Evolutionary conservation across 2,329 filamentous ascomycete species (phyloP).

Genomic region (Xylariaceae sp.): DNA sequence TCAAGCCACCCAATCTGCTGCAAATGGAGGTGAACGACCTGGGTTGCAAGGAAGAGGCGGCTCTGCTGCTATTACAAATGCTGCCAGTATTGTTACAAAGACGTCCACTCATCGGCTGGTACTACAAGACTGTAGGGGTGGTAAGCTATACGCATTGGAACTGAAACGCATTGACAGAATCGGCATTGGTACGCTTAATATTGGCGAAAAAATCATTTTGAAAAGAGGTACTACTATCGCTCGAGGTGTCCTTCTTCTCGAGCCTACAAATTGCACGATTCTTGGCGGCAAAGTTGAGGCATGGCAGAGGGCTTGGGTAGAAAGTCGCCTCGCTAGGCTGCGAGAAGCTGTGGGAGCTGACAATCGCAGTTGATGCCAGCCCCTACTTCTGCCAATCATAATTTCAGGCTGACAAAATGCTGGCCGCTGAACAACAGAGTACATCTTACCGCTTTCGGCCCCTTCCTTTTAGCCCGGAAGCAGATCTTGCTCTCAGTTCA

Average conservation of each 20-base stretch:
- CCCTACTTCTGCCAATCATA: too few relatives aligned
- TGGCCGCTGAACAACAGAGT: too few relatives aligned
- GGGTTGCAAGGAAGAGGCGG: constrained; percentile 14
- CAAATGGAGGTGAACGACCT: constrained; percentile 11
- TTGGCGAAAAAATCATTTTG: constrained; percentile 84
- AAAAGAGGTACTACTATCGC: constrained; percentile 68
- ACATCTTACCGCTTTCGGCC: too few relatives aligned
- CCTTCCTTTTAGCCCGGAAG: too few relatives aligned
- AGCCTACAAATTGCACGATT: constrained; percentile 69
- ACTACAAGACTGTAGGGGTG: constrained; percentile 78
- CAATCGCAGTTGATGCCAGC: constrained; percentile 16
- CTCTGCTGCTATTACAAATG: constrained; percentile 23
- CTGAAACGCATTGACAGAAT: constrained; percentile 69
- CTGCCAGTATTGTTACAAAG: constrained; percentile 38
- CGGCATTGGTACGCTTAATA: constrained; percentile 66
- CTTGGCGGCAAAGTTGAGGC: constrained; percentile 88
- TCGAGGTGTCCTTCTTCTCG: constrained; percentile 79
- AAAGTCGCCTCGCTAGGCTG: constrained; percentile 72
- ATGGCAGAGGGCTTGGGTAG: constrained; percentile 79
- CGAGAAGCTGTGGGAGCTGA: constrained; percentile 61
- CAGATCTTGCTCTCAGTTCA: too few relatives aligned
- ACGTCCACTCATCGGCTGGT: constrained; percentile 78
- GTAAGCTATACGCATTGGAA: constrained; percentile 75
- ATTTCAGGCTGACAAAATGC: too few relatives aligned
- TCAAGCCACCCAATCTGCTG: constrained; percentile 29